Percentiles rank a stretch among this genome's conserved stretches.
These are phyloP conservation scores for Vanderwaltozyma tropicalis DNA, from an alignment of 805 yeast genomes.

Conservation along the genomic window DNA sequence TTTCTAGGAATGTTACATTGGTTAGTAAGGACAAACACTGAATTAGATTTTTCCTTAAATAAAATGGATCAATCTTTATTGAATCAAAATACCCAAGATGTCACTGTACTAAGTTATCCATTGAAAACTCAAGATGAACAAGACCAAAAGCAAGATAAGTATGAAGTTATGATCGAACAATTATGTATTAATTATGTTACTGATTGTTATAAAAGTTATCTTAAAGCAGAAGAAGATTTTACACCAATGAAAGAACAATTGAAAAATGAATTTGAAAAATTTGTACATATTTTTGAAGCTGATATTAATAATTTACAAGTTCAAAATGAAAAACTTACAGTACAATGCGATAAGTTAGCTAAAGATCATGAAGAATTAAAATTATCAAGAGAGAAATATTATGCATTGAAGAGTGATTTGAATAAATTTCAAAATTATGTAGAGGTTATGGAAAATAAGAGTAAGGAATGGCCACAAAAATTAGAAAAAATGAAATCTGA, in stretches of 20 bases:
- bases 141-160: slow-evolving; percentile 25
- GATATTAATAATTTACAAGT: slow-evolving; percentile 35
- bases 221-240: slow-evolving; percentile 56
- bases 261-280: slow-evolving; percentile 43
- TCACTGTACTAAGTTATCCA: slow-evolving; percentile 19
- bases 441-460: slow-evolving; percentile 53
- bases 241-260: slow-evolving; percentile 44
- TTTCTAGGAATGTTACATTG: slow-evolving; percentile 77
- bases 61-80: slow-evolving; percentile 15
- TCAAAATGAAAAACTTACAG: slow-evolving; percentile 33
- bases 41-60: slow-evolving; percentile 28
- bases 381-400: slow-evolving; percentile 44
- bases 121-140: slow-evolving; percentile 21
- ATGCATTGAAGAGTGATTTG: slow-evolving; percentile 61
- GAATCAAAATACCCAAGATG: slow-evolving; percentile 24
- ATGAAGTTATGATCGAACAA: slow-evolving; percentile 31
- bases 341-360: slow-evolving; percentile 32
- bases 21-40: slow-evolving; percentile 51
- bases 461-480: slow-evolving; percentile 51
- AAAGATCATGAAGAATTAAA: slow-evolving; percentile 40
- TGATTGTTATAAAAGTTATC: slow-evolving; percentile 56
- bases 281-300: slow-evolving; percentile 38
- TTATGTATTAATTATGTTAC: slow-evolving; percentile 51
- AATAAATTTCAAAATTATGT: slow-evolving; percentile 63
- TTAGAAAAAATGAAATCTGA: slow-evolving; percentile 50